Percentiles rank a stretch among this genome's conserved stretches.
Conservation (phyloP, 108 stramenopile genomes). For the Nitzschia inconspicua region DNA sequence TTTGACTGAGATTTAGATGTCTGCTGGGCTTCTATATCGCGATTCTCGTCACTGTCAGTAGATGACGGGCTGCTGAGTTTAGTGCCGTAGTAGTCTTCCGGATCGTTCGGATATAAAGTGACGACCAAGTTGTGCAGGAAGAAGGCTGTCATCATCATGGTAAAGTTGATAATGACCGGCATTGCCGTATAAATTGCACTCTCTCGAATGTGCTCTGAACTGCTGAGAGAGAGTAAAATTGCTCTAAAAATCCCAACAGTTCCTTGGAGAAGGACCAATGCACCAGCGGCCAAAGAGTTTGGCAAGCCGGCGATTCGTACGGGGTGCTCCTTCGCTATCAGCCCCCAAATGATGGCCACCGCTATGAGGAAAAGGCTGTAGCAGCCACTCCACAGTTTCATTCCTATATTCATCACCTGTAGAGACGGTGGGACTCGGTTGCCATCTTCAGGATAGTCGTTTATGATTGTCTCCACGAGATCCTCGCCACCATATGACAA, state of each 20-base stretch:
- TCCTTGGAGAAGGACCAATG: neutral
- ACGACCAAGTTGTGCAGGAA: constrained; percentile 4
- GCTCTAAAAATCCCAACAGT: neutral
- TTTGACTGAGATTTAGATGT: no score
- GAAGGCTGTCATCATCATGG: constrained; percentile 2
- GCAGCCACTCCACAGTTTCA: neutral
- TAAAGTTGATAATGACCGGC: neutral
- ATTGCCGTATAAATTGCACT: neutral
- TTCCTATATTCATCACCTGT: neutral
- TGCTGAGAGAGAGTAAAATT: neutral
- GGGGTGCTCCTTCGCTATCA: neutral
- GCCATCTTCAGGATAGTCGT: neutral
- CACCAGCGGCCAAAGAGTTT: constrained; percentile 2
- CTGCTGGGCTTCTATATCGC: no score
- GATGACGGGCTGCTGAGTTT: no score
- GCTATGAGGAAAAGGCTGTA: neutral
- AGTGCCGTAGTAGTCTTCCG: neutral
- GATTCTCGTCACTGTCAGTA: no score
- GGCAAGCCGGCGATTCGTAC: constrained; percentile 1
- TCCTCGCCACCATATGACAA: neutral
- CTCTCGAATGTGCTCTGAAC: neutral
- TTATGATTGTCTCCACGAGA: neutral
- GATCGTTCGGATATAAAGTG: neutral
- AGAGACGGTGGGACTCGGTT: no score
- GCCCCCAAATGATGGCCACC: neutral